These are phyloP conservation scores for Mucor irregularis DNA, from an alignment of 371 early-diverging fungal genomes.

Conservation along the genomic window DNA sequence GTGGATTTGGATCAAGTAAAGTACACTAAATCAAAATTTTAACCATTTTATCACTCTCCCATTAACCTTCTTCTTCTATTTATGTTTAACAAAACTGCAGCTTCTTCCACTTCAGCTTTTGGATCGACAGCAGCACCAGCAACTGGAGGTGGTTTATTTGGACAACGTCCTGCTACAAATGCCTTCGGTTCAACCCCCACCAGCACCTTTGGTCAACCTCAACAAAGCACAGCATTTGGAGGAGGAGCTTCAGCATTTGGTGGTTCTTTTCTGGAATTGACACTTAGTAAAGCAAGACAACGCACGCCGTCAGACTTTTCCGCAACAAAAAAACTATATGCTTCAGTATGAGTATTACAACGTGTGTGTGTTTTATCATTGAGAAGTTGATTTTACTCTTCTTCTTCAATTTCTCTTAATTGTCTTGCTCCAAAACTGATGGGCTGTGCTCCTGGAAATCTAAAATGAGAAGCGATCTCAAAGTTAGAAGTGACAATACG, in stretches of 20 bases:
- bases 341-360: background rate
- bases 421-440: constrained; percentile 80
- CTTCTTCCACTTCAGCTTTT: constrained; percentile 48
- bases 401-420: constrained; percentile 69
- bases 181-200: constrained; percentile 29
- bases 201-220: constrained; percentile 34
- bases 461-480: constrained; percentile 9
- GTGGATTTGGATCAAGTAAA: constrained; percentile 48
- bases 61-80: background rate
- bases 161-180: constrained; percentile 35
- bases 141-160: constrained; percentile 50
- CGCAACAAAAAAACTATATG: constrained; percentile 85
- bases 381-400: constrained; percentile 77
- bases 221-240: constrained; percentile 39
- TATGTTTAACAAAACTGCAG: constrained; percentile 5
- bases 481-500: background rate
- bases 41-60: background rate
- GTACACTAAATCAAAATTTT: background rate
- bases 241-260: constrained; percentile 54
- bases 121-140: constrained; percentile 40
- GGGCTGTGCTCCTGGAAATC: constrained; percentile 95
- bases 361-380: too few relatives aligned
- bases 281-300: constrained; percentile 72
- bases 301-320: constrained; percentile 99
- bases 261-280: constrained; percentile 41